Evolutionary conservation across 1,284 basidiomycete species (phyloP), one percentile per base, ranked within the genome.

Genomic region (Ustilago tritici): DNA sequence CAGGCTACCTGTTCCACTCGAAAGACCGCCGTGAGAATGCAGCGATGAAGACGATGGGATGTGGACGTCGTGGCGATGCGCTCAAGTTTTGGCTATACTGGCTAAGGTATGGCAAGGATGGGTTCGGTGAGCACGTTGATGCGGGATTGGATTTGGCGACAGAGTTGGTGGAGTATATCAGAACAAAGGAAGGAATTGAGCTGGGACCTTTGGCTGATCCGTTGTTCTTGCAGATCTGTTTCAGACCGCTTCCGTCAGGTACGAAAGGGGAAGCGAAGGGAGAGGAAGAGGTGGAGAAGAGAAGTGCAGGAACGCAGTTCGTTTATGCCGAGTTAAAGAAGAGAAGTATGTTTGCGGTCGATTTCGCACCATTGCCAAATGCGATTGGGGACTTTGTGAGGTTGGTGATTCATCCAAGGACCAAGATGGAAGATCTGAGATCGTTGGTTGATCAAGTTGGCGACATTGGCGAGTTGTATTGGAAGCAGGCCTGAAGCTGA

Each of bases 81-180:
- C 76, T 88, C 61, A 88, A 88, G 66, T 72, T 88, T 49, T 87
- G 85, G 82, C 78, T 87, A 17, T 81, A 85, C 31, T 87, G 87
- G 87, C 65, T 81, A n/a, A 83, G 85, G 19, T 84, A 85, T 61
- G 87, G 87, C 41, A 77, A 80, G 14, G 54, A 57, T 0, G 86
- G 85, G 3, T 75, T 87, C 34, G 85, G 82, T 12, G 19, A 34
- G 0, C 80, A 84, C 19, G 78, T 88, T 28, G 85, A 82, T 10
- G 72, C 57, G 0, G 87, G 82, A 5, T 54, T 85, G 0, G 32
- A 34, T 34, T 61, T 77, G 0, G 84, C 82, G 9, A 57, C 60
- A 0, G 40, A 63, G 12, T 54, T 85, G 23, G 81, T 78, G 15
- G 67, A 71, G 11, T 65, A 68, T 28, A 74, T 84, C 40, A 56